These are phyloP conservation scores for Suhomyces sp. DNA, from an alignment of 805 yeast genomes.

Conservation along the genomic window DNA sequence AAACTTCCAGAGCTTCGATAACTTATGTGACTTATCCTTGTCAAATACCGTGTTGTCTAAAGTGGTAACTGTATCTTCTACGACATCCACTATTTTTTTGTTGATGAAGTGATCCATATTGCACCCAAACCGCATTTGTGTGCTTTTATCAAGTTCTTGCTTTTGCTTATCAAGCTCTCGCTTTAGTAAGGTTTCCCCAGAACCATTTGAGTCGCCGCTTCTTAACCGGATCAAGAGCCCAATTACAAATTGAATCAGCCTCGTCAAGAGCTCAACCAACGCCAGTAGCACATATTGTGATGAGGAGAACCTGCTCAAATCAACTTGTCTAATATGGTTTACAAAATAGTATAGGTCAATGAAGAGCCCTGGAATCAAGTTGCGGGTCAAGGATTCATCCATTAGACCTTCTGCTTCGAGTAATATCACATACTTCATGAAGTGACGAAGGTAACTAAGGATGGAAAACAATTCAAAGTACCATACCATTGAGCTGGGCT, in stretches of 20 bases:
- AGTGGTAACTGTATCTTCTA: slow-evolving; percentile 13
- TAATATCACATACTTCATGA: slow-evolving; percentile 26
- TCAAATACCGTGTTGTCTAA: slow-evolving; percentile 11
- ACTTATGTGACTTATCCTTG: slow-evolving; percentile 14
- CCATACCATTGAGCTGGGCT: slow-evolving; percentile 2
- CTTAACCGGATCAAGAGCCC: slow-evolving; percentile 30
- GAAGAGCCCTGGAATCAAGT: slow-evolving; percentile 17
- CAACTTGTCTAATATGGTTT: slow-evolving; percentile 2
- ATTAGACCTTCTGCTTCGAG: slow-evolving; percentile 36
- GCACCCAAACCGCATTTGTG: slow-evolving; percentile 6
- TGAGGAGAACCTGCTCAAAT: not conserved
- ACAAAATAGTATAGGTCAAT: slow-evolving; percentile 14
- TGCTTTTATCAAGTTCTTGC: slow-evolving; percentile 2
- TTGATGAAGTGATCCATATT: slow-evolving; percentile 9
- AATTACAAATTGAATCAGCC: slow-evolving; percentile 31
- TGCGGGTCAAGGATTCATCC: slow-evolving; percentile 11
- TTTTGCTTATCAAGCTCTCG: slow-evolving; percentile 4
- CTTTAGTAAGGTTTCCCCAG: slow-evolving; percentile 5
- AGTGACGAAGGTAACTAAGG: slow-evolving; percentile 28
- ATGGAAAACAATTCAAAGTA: slow-evolving; percentile 19
- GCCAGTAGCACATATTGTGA: slow-evolving; percentile 23
- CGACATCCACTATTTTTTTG: slow-evolving; percentile 8
- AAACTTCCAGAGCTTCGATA: slow-evolving; percentile 38
- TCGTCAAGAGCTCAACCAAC: slow-evolving; percentile 27
- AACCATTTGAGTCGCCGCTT: slow-evolving; percentile 8